Conservation (phyloP, 2,329 filamentous ascomycete species). For the Neospermospora avenae region DNA sequence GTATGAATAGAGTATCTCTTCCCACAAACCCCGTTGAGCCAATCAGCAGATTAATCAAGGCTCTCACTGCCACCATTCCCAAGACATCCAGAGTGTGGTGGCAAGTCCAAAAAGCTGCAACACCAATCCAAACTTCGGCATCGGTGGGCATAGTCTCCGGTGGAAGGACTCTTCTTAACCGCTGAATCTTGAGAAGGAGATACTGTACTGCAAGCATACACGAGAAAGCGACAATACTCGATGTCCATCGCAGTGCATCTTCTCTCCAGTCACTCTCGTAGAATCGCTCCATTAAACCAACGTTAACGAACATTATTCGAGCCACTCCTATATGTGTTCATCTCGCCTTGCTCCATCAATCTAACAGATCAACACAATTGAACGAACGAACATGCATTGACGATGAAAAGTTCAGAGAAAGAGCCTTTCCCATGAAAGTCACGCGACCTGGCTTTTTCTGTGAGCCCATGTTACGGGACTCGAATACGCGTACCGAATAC, state of each 20-base stretch:
- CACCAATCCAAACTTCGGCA: not conserved
- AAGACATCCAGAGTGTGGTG: not conserved
- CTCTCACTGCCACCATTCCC: not conserved
- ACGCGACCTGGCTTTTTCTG: too few relatives aligned
- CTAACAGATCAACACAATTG: too few relatives aligned
- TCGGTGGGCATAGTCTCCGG: not conserved
- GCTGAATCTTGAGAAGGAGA: not conserved
- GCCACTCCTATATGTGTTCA: too few relatives aligned
- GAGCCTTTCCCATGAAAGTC: too few relatives aligned
- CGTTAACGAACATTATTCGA: too few relatives aligned
- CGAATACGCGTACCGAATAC: constrained; percentile 4
- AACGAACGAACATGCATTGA: too few relatives aligned
- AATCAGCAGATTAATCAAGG: not conserved
- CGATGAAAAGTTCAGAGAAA: too few relatives aligned
- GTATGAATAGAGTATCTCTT: too few relatives aligned
- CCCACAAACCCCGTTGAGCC: too few relatives aligned
- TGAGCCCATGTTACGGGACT: too few relatives aligned
- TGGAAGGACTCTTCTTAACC: not conserved
- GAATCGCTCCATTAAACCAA: not conserved
- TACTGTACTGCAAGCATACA: constrained; percentile 1
- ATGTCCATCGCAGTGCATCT: not conserved
- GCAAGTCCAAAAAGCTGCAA: not conserved
- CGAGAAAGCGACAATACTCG: not conserved
- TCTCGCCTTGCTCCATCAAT: too few relatives aligned
- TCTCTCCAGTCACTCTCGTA: not conserved